phyloP scores from a whole-genome alignment of 1,284 basidiomycete genomes.

The Ustanciosporium gigantosporum region DNA sequence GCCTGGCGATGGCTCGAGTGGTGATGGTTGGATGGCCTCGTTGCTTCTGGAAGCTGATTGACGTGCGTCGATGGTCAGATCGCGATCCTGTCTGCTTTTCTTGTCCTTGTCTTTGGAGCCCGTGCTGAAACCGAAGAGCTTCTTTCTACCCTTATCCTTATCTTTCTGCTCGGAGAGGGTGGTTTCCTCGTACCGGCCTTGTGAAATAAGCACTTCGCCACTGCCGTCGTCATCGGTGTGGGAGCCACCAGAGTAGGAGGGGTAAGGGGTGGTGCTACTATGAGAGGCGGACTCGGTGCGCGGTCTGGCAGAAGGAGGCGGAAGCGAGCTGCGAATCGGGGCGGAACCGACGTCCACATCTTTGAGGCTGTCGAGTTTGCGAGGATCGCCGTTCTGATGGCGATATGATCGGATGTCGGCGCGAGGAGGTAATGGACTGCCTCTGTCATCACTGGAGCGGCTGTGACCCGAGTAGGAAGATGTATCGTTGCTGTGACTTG shows the following conservation, averaged over 20 bases:
- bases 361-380: not conserved
- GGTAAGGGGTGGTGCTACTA: slow-evolving; percentile 19
- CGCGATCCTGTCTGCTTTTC: slow-evolving; percentile 12
- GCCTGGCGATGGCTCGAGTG: not conserved
- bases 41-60: slow-evolving; percentile 7
- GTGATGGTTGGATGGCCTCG: slow-evolving; percentile 7
- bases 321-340: not conserved
- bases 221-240: slow-evolving; percentile 6
- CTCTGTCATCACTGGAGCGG: not conserved
- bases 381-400: not conserved
- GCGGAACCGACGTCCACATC: slow-evolving; percentile 1
- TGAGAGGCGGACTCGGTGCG: too few species aligned
- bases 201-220: slow-evolving; percentile 33
- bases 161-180: slow-evolving; percentile 3
- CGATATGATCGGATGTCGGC: not conserved
- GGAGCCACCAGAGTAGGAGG: slow-evolving; percentile 23
- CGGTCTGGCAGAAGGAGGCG: slow-evolving; percentile 4
- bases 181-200: slow-evolving; percentile 28
- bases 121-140: slow-evolving; percentile 26
- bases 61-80: not conserved
- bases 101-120: slow-evolving; percentile 23
- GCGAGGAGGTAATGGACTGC: not conserved
- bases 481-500: not conserved
- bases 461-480: not conserved
- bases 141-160: slow-evolving; percentile 34